phyloP scores from a whole-genome alignment of 177 flowering plant genomes.

The Telopea speciosissima region DNA sequence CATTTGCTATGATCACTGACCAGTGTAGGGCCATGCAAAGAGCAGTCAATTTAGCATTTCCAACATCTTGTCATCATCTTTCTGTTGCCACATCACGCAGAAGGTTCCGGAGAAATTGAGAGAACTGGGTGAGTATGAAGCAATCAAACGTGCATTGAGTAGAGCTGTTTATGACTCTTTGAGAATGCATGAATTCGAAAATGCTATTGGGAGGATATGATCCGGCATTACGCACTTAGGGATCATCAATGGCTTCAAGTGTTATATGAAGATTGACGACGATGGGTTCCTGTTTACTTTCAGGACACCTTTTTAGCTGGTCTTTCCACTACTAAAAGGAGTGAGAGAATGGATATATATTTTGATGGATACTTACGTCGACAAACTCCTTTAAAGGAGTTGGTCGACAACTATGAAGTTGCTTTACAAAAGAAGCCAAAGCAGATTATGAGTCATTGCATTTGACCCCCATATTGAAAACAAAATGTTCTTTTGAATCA shows the following conservation, averaged over 20 bases:
- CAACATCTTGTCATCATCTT: too few relatives aligned
- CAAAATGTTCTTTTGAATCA: conserved; percentile 41
- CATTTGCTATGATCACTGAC: too few relatives aligned
- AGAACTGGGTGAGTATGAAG: too few relatives aligned
- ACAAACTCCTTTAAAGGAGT: conserved; percentile 48
- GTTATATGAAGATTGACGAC: conserved; percentile 24
- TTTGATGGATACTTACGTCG: conserved; percentile 37
- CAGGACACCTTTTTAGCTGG: conserved; percentile 56
- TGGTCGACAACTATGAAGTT: conserved; percentile 43
- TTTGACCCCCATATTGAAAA: conserved; percentile 28
- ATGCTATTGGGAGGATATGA: conserved; percentile 50
- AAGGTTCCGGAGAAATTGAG: too few relatives aligned
- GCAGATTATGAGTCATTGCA: conserved; percentile 41
- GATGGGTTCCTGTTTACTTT: conserved; percentile 63
- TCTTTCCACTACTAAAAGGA: conserved; percentile 28
- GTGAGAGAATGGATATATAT: conserved; percentile 20
- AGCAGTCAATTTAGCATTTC: too few relatives aligned
- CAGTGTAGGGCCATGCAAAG: too few relatives aligned
- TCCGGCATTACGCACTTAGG: conserved; percentile 37
- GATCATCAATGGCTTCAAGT: conserved; percentile 39
- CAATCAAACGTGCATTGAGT: too few relatives aligned
- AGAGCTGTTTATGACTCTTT: background rate
- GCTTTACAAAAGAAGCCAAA: conserved; percentile 39
- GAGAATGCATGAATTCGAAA: conserved; percentile 57
- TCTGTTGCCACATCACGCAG: too few relatives aligned